Evolutionary conservation across 1,284 basidiomycete genomes (phyloP).

Genomic region (Cutaneotrichosporon mucoides): DNA sequence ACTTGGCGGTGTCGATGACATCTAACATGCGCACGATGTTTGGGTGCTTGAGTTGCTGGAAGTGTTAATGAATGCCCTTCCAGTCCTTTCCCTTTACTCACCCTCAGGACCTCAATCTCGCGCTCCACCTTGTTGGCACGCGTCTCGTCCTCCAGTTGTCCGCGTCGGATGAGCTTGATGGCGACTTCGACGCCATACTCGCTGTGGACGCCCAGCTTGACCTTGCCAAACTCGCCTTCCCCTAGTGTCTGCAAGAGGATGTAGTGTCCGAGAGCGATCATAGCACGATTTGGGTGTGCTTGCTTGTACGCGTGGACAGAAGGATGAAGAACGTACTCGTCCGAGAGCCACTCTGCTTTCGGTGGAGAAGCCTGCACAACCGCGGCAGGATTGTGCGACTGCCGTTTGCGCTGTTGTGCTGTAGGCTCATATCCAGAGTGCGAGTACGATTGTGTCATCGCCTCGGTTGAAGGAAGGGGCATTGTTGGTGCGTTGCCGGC

Average conservation of each 20-base stretch:
- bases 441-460: slow-evolving; percentile 11
- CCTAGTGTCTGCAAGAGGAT: slow-evolving; percentile 91
- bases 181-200: slow-evolving; percentile 99
- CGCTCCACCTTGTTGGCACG: slow-evolving; percentile 94
- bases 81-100: slow-evolving; percentile 51
- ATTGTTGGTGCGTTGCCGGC: slow-evolving; percentile 27
- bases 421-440: slow-evolving; percentile 14
- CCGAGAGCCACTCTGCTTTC: slow-evolving; percentile 41
- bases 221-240: slow-evolving; percentile 99
- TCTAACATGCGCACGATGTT: slow-evolving; percentile 99
- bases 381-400: slow-evolving; percentile 46
- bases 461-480: slow-evolving; percentile 26
- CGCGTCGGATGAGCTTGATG: slow-evolving; percentile 92
- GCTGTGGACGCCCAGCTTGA: slow-evolving; percentile 92
- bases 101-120: slow-evolving; percentile 94
- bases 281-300: slow-evolving; percentile 75
- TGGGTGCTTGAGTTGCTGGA: slow-evolving; percentile 85
- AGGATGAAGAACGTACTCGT: slow-evolving; percentile 59
- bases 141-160: slow-evolving; percentile 80
- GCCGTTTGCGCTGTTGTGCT: slow-evolving; percentile 29
- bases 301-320: slow-evolving; percentile 78
- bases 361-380: slow-evolving; percentile 31
- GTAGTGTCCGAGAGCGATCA: slow-evolving; percentile 91
- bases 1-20: slow-evolving; percentile 98
- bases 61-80: neutral